phyloP scores from a whole-genome alignment of 345 rosid genomes.

The Syzygium aromaticum region DNA sequence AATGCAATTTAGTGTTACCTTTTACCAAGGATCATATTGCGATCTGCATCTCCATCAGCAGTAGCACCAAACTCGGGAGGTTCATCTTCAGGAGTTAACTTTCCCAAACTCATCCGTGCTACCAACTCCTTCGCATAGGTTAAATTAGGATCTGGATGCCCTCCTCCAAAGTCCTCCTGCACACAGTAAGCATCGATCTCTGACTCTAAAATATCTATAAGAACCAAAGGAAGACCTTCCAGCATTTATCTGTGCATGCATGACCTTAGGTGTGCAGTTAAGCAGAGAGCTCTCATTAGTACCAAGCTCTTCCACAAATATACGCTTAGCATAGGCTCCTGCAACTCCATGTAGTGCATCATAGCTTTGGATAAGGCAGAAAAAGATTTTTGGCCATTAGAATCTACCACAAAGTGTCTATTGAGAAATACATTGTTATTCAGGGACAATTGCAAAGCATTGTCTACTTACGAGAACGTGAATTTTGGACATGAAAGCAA shows the following conservation, averaged over 20 bases:
- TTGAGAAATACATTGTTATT: background rate
- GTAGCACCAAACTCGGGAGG: constrained; percentile 99
- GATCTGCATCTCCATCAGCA: constrained; percentile 99
- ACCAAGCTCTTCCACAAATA: constrained; percentile 97
- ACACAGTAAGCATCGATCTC: background rate
- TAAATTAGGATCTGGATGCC: constrained; percentile 98
- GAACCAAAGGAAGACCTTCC: background rate
- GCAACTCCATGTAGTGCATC: constrained; percentile 98
- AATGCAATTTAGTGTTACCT: constrained; percentile 31
- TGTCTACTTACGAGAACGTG: constrained; percentile 61
- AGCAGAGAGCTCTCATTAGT: constrained; percentile 69
- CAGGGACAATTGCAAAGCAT: background rate
- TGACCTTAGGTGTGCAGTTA: constrained; percentile 91
- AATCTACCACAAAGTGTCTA: background rate
- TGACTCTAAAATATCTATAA: background rate
- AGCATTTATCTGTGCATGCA: background rate
- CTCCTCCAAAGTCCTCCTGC: constrained; percentile 99
- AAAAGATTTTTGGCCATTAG: background rate
- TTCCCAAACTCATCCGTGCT: constrained; percentile 88
- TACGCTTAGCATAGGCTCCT: constrained; percentile 90
- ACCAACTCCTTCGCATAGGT: constrained; percentile 97
- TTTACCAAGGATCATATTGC: constrained; percentile 98
- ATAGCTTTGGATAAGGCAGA: constrained; percentile 35
- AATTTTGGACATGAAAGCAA: constrained; percentile 80
- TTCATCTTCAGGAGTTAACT: constrained; percentile 54